Conservation (phyloP, 495 filamentous ascomycete genomes). For the Penicillium ucsense region DNA sequence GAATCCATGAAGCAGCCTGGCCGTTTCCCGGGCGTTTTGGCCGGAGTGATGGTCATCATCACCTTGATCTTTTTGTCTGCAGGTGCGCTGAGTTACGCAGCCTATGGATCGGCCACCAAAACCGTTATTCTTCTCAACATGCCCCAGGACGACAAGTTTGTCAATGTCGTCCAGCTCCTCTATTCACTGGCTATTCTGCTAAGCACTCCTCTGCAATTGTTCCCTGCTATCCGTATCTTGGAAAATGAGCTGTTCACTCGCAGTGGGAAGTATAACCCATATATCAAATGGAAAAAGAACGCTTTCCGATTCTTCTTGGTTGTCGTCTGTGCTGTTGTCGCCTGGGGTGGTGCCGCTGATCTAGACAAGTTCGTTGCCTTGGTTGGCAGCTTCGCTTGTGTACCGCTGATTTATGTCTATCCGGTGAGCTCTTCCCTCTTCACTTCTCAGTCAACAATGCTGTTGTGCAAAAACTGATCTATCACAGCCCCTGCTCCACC, state of each 20-base stretch:
- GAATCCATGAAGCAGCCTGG: conserved; percentile 85
- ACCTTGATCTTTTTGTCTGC: conserved; percentile 82
- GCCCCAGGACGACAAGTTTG: conserved; percentile 89
- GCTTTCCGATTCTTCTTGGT: conserved; percentile 88
- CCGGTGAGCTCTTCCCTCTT: conserved; percentile 53
- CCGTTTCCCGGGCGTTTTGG: conserved; percentile 82
- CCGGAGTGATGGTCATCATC: conserved; percentile 86
- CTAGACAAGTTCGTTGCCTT: conserved; percentile 95
- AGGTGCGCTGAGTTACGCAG: conserved; percentile 89
- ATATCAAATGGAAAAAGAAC: conserved; percentile 99
- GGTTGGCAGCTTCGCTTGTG: conserved; percentile 94
- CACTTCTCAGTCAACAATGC: not conserved
- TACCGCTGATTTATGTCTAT: conserved; percentile 95
- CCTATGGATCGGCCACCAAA: conserved; percentile 87
- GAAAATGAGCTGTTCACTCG: conserved; percentile 61
- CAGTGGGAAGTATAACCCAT: conserved; percentile 90
- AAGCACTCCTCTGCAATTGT: conserved; percentile 89
- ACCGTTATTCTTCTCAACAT: conserved; percentile 94
- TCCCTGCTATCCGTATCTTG: conserved; percentile 81
- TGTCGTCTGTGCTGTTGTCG: conserved; percentile 70
- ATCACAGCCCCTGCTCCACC: conserved; percentile 74
- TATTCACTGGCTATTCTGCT: conserved; percentile 92
- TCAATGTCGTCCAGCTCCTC: conserved; percentile 91
- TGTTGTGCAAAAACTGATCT: not conserved
- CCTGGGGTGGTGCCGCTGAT: conserved; percentile 86